These are phyloP conservation scores for Solanum clarkiae DNA, from an alignment of 257 asterid genomes.

Conservation along the genomic window DNA sequence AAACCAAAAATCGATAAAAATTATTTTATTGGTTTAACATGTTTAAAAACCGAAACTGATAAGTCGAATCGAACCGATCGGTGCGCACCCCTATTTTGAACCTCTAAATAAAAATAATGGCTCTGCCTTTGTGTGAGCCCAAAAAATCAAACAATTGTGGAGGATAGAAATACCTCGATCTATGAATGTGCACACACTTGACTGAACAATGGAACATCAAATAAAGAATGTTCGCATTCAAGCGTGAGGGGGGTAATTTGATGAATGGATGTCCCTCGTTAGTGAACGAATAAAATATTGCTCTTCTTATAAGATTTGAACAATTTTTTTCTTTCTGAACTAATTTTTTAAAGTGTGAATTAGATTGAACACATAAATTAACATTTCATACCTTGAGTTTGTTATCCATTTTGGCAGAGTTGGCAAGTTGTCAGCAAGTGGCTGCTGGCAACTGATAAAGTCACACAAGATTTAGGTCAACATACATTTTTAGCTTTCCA, in stretches of 20 bases:
- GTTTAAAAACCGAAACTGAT: too few species aligned
- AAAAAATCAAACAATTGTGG: background rate
- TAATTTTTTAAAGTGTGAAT: background rate
- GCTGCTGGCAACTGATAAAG: background rate
- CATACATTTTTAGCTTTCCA: background rate
- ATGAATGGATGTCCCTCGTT: background rate
- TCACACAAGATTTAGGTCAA: background rate
- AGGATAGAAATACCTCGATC: background rate
- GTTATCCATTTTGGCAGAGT: background rate
- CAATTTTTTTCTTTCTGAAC: too few species aligned
- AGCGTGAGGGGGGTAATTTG: too few species aligned
- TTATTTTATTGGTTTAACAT: too few species aligned
- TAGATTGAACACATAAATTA: background rate
- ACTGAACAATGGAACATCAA: background rate
- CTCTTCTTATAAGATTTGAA: background rate
- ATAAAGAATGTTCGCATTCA: background rate
- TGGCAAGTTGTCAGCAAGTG: background rate
- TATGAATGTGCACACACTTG: background rate
- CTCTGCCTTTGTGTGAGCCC: background rate
- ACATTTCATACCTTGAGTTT: background rate
- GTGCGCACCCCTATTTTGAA: too few species aligned
- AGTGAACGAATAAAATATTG: too few species aligned
- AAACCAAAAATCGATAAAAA: too few species aligned
- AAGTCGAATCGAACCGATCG: too few species aligned
- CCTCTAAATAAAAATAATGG: too few species aligned